Evolutionary conservation across 2,329 filamentous ascomycete genomes (phyloP).

Genomic region (Domatiomyces catenatus): DNA sequence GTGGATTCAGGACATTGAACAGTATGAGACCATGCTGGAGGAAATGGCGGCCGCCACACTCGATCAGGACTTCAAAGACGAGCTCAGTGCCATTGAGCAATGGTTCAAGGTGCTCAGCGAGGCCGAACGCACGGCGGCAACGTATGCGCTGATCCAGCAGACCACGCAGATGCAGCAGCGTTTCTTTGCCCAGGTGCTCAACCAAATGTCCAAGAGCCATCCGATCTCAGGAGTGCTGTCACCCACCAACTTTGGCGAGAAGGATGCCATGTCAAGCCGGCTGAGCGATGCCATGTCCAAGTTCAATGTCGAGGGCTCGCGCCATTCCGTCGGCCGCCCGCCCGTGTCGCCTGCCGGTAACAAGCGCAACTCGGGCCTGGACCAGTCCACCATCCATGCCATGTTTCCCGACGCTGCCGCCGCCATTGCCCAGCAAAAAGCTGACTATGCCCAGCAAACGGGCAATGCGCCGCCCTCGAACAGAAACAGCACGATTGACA

Average conservation of each 20-base stretch:
- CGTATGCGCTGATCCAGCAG: slow-evolving; percentile 92
- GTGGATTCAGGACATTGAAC: slow-evolving; percentile 97
- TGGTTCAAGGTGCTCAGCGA: slow-evolving; percentile 98
- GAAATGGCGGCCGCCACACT: slow-evolving; percentile 98
- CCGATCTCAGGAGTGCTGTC: slow-evolving; percentile 93
- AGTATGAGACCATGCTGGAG: slow-evolving; percentile 95
- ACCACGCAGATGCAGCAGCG: slow-evolving; percentile 97
- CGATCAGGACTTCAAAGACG: slow-evolving; percentile 98
- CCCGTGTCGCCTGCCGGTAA: slow-evolving; percentile 55
- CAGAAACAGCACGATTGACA: slow-evolving; percentile 70
- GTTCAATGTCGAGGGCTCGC: slow-evolving; percentile 69
- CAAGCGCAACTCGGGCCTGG: slow-evolving; percentile 89
- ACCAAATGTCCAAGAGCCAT: slow-evolving; percentile 97
- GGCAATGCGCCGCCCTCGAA: slow-evolving; percentile 81
- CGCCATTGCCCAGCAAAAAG: slow-evolving; percentile 93
- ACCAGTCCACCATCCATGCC: slow-evolving; percentile 83
- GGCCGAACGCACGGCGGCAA: slow-evolving; percentile 83
- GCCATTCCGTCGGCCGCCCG: slow-evolving; percentile 72
- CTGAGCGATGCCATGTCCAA: slow-evolving; percentile 95
- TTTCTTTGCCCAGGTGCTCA: slow-evolving; percentile 96
- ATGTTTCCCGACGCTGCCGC: slow-evolving; percentile 99
- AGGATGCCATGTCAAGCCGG: slow-evolving; percentile 94
- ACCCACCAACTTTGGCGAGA: slow-evolving; percentile 82
- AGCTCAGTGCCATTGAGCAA: slow-evolving; percentile 95
- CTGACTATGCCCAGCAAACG: slow-evolving; percentile 89